A percentile compares a stretch with the other conserved stretches of the same genome.
Evolutionary conservation across 208 protist species (phyloP).

Genomic region (Leishmania braziliensis): DNA sequence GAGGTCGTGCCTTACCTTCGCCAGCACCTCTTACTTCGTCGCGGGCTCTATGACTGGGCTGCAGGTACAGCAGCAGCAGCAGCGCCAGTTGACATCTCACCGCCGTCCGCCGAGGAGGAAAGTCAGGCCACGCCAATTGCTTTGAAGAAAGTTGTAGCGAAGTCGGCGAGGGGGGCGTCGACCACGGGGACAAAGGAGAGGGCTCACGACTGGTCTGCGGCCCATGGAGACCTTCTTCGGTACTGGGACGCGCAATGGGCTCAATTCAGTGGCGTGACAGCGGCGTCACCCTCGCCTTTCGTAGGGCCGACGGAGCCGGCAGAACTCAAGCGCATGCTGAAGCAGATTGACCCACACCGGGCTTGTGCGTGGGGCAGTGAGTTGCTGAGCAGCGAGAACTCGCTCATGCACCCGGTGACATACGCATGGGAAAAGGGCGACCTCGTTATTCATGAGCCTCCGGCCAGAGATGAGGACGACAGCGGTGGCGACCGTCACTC

Average conservation of each 20-base stretch:
- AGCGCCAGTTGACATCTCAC: neutral
- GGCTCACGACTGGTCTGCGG: conserved; percentile 7
- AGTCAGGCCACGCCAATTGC: too few relatives aligned
- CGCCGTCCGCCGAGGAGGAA: neutral
- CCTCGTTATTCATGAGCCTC: neutral
- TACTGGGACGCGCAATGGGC: conserved; percentile 26
- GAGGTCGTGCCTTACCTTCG: conserved; percentile 53
- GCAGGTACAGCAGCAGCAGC: neutral
- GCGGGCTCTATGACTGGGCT: conserved; percentile 33
- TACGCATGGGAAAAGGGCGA: conserved; percentile 8
- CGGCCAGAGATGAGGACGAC: neutral
- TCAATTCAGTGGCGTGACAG: neutral
- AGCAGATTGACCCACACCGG: conserved; percentile 25
- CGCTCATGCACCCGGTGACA: conserved; percentile 23
- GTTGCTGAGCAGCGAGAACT: conserved; percentile 18
- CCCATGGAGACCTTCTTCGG: conserved; percentile 13
- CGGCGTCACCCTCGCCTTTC: neutral
- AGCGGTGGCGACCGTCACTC: too few relatives aligned
- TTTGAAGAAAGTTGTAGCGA: neutral
- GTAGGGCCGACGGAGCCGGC: conserved; percentile 13
- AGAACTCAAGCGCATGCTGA: conserved; percentile 20
- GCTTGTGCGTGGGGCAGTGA: conserved; percentile 29
- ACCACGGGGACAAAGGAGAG: neutral
- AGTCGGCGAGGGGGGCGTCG: neutral
- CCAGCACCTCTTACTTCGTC: conserved; percentile 40